phyloP scores from a whole-genome alignment of 2,329 filamentous ascomycete species.

The Dactylellina cionopaga region DNA sequence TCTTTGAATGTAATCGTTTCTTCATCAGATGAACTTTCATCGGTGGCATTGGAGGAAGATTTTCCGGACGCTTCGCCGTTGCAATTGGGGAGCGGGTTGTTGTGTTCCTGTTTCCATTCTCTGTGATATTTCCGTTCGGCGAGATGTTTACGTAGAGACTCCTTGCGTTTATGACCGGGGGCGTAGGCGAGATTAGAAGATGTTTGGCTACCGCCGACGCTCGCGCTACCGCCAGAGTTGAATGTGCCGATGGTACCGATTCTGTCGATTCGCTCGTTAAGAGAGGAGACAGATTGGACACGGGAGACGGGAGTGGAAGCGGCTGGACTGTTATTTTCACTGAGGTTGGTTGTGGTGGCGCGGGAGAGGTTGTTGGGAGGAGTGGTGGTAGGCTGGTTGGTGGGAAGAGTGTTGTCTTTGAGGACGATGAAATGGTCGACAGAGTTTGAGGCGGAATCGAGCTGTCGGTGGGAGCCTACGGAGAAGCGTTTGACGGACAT shows the following conservation, averaged over 20 bases:
- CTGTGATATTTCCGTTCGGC: conserved; percentile 55
- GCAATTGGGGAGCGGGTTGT: conserved; percentile 28
- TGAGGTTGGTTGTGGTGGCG: conserved; percentile 36
- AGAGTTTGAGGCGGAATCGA: conserved; percentile 34
- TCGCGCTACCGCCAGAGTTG: neutral
- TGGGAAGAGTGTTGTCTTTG: conserved; percentile 44
- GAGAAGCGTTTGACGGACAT: conserved; percentile 44
- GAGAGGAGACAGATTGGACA: conserved; percentile 31
- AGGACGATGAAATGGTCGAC: conserved; percentile 46
- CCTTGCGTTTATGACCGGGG: conserved; percentile 47
- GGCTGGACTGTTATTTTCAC: conserved; percentile 22
- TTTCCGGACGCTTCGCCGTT: conserved; percentile 41
- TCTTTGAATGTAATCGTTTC: conserved; percentile 22
- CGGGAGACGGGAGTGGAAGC: conserved; percentile 42
- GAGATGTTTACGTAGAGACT: conserved; percentile 56
- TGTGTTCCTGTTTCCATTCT: conserved; percentile 52
- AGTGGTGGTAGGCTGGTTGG: conserved; percentile 3
- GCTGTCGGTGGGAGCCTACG: conserved; percentile 21
- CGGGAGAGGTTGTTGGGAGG: conserved; percentile 27
- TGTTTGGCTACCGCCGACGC: conserved; percentile 9
- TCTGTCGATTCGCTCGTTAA: conserved; percentile 25
- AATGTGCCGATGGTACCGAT: conserved; percentile 25
- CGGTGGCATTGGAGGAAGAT: conserved; percentile 39
- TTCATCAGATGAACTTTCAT: conserved; percentile 42
- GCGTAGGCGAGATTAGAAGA: conserved; percentile 13